These are phyloP conservation scores for Cystobasidium slooffiae DNA, from an alignment of 1,284 basidiomycete genomes.

Conservation along the genomic window DNA sequence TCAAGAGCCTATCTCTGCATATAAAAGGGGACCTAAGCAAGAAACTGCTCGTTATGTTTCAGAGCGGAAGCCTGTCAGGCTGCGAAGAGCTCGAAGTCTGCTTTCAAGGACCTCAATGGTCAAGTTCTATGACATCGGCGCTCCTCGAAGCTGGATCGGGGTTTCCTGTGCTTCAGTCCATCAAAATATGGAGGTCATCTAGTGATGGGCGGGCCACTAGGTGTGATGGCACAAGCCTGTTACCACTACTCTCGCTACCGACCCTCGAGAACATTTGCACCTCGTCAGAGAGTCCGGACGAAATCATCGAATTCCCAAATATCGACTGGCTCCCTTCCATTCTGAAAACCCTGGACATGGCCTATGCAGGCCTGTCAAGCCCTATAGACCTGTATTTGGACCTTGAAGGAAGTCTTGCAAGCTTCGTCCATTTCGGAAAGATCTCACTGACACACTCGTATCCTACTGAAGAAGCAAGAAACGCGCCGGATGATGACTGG, in stretches of 20 bases:
- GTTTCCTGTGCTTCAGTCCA: too few species aligned
- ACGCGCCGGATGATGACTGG: neutral
- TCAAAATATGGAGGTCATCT: neutral
- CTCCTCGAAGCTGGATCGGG: too few species aligned
- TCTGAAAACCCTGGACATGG: neutral
- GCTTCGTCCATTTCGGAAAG: neutral
- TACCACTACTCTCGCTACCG: neutral
- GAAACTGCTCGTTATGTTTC: neutral
- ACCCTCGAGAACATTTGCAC: neutral
- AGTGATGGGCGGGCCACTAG: neutral
- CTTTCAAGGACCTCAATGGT: neutral
- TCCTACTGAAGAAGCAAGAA: neutral
- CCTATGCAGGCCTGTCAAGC: neutral
- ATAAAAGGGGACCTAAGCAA: neutral
- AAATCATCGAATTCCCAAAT: neutral
- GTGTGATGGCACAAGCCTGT: neutral
- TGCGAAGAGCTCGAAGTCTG: slow-evolving; percentile 6
- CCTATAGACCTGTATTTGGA: neutral
- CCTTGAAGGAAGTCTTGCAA: neutral
- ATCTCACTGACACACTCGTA: neutral
- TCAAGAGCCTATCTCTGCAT: neutral
- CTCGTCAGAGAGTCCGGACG: neutral
- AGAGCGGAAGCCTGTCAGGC: neutral
- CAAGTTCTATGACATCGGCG: neutral
- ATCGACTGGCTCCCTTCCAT: neutral